These are phyloP conservation scores for Quercus phellos DNA, from an alignment of 331 rosid species.

Conservation along the genomic window DNA sequence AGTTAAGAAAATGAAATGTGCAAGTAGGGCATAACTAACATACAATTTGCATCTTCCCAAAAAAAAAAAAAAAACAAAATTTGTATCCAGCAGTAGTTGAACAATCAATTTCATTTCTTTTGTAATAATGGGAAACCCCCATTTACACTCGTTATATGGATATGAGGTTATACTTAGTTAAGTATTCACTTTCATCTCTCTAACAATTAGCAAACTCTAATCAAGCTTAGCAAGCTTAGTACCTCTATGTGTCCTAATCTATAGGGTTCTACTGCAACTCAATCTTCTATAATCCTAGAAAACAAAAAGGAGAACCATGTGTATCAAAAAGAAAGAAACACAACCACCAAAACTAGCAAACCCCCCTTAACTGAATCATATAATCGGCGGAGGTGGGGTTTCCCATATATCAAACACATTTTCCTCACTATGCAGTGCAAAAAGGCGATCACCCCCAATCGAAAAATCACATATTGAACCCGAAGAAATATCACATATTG, in stretches of 20 bases:
- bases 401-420: constrained; percentile 97
- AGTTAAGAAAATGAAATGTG: background rate
- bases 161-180: background rate
- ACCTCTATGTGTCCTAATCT: constrained; percentile 8
- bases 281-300: constrained; percentile 8
- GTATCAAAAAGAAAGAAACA: constrained; percentile 11
- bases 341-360: background rate
- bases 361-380: constrained; percentile 27
- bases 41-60: background rate
- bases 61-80: background rate
- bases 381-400: constrained; percentile 68
- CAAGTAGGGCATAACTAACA: background rate
- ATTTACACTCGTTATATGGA: background rate
- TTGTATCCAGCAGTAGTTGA: background rate
- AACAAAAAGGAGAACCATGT: constrained; percentile 20
- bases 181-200: constrained; percentile 12
- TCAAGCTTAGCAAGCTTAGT: constrained; percentile 7
- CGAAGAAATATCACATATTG: constrained; percentile 78
- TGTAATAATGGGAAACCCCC: constrained; percentile 12
- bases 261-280: constrained; percentile 11
- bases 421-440: constrained; percentile 91
- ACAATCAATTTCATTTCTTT: constrained; percentile 21
- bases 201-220: constrained; percentile 7
- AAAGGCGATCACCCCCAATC: constrained; percentile 91
- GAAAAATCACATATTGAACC: constrained; percentile 96